Evolutionary conservation across 116 monocot genomes (phyloP), one percentile per base, ranked within the genome.

Genomic region (Trichopus zeylanicus): DNA sequence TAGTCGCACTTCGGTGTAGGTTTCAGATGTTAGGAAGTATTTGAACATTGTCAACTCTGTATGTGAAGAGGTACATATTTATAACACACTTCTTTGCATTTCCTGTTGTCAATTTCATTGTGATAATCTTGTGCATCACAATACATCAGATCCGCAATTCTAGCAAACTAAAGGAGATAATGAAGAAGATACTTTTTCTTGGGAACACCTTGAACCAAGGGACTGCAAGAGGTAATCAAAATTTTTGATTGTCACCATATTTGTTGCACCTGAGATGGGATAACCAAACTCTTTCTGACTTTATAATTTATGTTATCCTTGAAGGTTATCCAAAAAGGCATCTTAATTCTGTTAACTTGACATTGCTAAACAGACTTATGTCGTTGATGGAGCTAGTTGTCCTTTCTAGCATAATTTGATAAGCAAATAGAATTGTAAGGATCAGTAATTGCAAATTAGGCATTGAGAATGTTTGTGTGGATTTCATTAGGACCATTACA

Each of bases 121-220:
- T 22, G 49, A 8, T 24, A 49, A 8, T 22, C 2, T 49, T 49
- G 49, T 49, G 23, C 23, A 22, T 49, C 22, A 49, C 22, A 22
- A 6, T 2, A 42, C 5, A 42, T 42, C 81, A 98, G 98, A 60
- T 98, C 30, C 63, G 91, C 56, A 75, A 74, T 66, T 98, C 98
- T 67, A 71, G 82, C 35, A 98, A 98, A 65, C 56, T 98, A 46
- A 98, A 91, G 71, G 98, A 88, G 53, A 82, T 98, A 35, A 88
- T 98, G 98, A 91, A 98, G 73, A 91, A 78, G 67, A 99, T 99
- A 71, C 62, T 99, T 6, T 62, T 58, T 69, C 82, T 99, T 55
- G 98, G 98, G 63, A 99, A 99, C 72, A 76, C 81, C 61, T 59
- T 99, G 48, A 99, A 99, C 69, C 98, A 99, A 59, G 98, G 98